Evolutionary conservation across 139 green algal genomes (phyloP), one percentile per base, ranked within the genome.

Genomic region (Pleodorina starrii): DNA sequence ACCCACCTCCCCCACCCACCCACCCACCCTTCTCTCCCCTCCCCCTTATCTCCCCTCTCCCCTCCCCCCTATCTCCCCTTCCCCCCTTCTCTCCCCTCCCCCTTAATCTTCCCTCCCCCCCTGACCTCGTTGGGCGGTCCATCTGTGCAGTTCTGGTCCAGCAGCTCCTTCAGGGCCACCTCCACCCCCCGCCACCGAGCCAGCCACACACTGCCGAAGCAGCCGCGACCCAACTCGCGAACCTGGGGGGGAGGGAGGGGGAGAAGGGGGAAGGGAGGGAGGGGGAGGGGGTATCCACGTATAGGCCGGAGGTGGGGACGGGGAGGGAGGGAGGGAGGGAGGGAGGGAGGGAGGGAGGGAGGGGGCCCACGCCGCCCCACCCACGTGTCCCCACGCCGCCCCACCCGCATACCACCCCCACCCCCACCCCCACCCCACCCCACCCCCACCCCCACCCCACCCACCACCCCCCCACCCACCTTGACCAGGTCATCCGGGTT

Each of bases 101-200:
- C n/a, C n/a, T n/a, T n/a, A n/a, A n/a, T n/a, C 35, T 36, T 9
- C 69, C 48, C 7, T 66, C 54, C 54, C 50, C 9, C 9, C 23
- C 76, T 23, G 21, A 86, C 94, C 93, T 84, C 90, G 80, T 10
- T 68, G 60, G 68, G 84, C 51, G 86, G 72, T 59, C 48, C 84
- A 77, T 87, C 83, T 43, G 75, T 73, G 16, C 10, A 48, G 2
- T 36, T 46, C 83, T 72, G 68, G 36, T 88, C 54, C 29, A 93
- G 91, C 93, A 94, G 85, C 93, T 97, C 94, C 90, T 97, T 97
- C 21, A 97, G 69, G 0, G 94, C 94, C 57, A 97, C 94, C 57
- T 97, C 93, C 76, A 97, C 94, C 0, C 94, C 94, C 17, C 90
- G 86, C 94, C 94, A 97, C 63, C 87, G 74, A 6, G 86, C 74